Percentiles rank a stretch among this genome's conserved stretches.
Conservation (phyloP, 805 yeast genomes). For the Candida hungchunana region DNA sequence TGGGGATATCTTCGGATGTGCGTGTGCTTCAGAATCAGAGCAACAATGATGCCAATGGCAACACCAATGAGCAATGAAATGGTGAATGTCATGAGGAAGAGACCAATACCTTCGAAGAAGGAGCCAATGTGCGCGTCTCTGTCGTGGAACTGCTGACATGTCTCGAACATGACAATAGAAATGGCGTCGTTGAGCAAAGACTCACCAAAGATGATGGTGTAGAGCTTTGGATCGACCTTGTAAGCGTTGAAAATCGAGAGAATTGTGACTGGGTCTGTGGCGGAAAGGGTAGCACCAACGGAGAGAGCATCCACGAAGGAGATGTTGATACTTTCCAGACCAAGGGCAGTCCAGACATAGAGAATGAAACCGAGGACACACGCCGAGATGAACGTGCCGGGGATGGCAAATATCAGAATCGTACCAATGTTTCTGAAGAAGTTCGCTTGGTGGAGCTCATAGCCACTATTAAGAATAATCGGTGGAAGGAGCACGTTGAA, state of each 20-base stretch:
- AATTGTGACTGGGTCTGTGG: slow-evolving; percentile 98
- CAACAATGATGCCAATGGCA: slow-evolving; percentile 81
- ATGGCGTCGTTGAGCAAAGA: slow-evolving; percentile 94
- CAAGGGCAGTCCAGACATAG: slow-evolving; percentile 86
- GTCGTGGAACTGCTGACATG: slow-evolving; percentile 95
- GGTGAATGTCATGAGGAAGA: slow-evolving; percentile 89
- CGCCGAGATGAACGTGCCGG: slow-evolving; percentile 92
- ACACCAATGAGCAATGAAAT: slow-evolving; percentile 88
- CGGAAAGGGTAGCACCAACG: slow-evolving; percentile 95
- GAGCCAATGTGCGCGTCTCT: slow-evolving; percentile 68
- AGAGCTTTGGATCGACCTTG: slow-evolving; percentile 95
- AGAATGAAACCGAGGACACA: slow-evolving; percentile 85
- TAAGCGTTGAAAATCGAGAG: slow-evolving; percentile 94
- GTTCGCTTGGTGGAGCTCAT: slow-evolving; percentile 92
- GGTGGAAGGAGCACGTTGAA: slow-evolving; percentile 95
- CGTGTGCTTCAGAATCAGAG: slow-evolving; percentile 85
- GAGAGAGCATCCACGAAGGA: slow-evolving; percentile 97
- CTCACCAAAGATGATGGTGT: slow-evolving; percentile 97
- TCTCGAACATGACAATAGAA: slow-evolving; percentile 97
- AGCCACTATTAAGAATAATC: slow-evolving; percentile 92
- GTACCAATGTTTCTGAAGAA: slow-evolving; percentile 90
- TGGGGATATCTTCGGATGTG: slow-evolving; percentile 94
- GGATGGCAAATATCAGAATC: slow-evolving; percentile 90
- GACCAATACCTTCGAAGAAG: slow-evolving; percentile 90
- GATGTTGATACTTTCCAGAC: slow-evolving; percentile 80